Percentiles rank a stretch among this genome's conserved stretches.
These are phyloP conservation scores for Tulasnella sp. DNA, from an alignment of 768 basidiomycete genomes.

Conservation along the genomic window DNA sequence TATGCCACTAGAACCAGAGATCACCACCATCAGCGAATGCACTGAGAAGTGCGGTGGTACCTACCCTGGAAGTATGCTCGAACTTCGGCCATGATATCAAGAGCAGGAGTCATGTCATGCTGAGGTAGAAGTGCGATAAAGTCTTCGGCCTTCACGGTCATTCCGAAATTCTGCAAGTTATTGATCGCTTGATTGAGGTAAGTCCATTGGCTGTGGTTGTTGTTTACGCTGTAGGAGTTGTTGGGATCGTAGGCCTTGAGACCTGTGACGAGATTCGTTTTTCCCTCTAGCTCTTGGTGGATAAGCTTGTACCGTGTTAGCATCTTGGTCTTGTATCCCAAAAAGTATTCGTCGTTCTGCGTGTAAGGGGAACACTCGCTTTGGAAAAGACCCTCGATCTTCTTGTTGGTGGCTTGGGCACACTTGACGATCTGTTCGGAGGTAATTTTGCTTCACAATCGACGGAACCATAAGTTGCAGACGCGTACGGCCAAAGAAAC, in stretches of 20 bases:
- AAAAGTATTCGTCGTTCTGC: constrained; percentile 20
- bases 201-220: not conserved
- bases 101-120: constrained; percentile 13
- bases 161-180: not conserved
- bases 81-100: constrained; percentile 29
- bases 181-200: not conserved
- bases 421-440: constrained; percentile 16
- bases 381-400: constrained; percentile 19
- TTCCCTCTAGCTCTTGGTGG: not conserved
- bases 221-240: not conserved
- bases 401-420: not conserved
- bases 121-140: constrained; percentile 21
- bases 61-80: constrained; percentile 28
- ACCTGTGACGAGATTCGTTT: not conserved
- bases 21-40: not conserved
- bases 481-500: not conserved
- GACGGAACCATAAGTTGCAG: not conserved
- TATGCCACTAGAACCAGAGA: constrained; percentile 47
- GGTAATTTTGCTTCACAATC: not conserved
- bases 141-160: constrained; percentile 38
- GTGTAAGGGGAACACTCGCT: constrained; percentile 17
- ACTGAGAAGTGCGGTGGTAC: not conserved
- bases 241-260: not conserved
- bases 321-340: constrained; percentile 11
- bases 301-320: constrained; percentile 1